Base-by-base conservation (phyloP, 805 yeast species). In the Ogataea nitratoaversa region DNA sequence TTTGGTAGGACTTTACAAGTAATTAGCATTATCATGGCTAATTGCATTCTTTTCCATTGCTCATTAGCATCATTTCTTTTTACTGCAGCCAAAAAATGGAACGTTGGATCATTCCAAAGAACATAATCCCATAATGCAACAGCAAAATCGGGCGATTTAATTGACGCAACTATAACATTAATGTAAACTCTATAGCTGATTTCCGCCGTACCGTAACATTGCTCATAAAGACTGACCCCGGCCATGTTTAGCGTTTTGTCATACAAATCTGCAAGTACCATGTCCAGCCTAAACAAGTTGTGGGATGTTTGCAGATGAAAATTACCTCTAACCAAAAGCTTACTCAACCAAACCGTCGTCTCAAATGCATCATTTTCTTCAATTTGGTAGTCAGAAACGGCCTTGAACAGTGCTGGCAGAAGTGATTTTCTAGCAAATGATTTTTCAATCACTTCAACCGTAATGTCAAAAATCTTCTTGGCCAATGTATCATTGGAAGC, bases 1-100 rank as follows among this genome's bases (percentile, higher is more conserved):
- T 53, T 34, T 5, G 66, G 53, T 2, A 71, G 46, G 2, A 58
- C 50, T 32, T 68, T 71, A 17, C 71, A 43, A 9, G 78, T 46
- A 2, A 77, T 43, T 13, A 83, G 46, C 9, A 84, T 49, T 16
- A 84, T 67, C 23, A 77, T 72, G 47, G 78, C 72, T 7, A 79
- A 54, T 42, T 71, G 74, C 8, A 85, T 59, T 44, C 97, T 68
- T 38, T 67, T 68, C 62, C 76, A 63, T 53, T 85, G 93, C 55
- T 86, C 95, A 7, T 64, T 63, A 0, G 86, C 84, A 53, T 85
- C 93, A 0, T 78, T 74, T 31, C 76, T 68, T 52, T 73, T 78
- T 23, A 63, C 50, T 2, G 84, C 82, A 1, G 56, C 51, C 30
- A 79, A 60, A 3, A 84, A 56, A 29, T 69, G 66, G 47, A 68